A percentile compares a stretch with the other conserved stretches of the same genome.
phyloP scores from a whole-genome alignment of 805 yeast species.

The Brettanomyces nanus region DNA sequence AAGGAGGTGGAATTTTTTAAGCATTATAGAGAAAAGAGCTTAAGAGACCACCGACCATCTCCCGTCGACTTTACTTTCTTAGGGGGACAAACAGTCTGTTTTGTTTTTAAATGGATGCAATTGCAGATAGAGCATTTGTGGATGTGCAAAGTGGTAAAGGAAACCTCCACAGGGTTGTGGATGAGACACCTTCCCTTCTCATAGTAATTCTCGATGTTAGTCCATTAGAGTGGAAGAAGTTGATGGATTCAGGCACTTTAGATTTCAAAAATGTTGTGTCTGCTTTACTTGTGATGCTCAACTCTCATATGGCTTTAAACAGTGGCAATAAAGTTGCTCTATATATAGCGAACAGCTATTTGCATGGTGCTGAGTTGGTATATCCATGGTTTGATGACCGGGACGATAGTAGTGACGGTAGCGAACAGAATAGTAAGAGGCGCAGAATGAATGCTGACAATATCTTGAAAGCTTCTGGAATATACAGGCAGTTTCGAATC shows the following conservation, averaged over 20 bases:
- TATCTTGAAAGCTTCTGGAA: slow-evolving; percentile 41
- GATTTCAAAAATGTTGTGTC: slow-evolving; percentile 52
- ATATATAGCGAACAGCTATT: slow-evolving; percentile 58
- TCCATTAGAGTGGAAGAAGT: slow-evolving; percentile 56
- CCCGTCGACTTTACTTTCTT: too few relatives aligned
- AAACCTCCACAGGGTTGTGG: slow-evolving; percentile 26
- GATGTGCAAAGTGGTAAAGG: slow-evolving; percentile 12
- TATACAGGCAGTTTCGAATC: slow-evolving; percentile 78
- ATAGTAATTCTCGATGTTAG: slow-evolving; percentile 73
- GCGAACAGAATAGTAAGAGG: not conserved
- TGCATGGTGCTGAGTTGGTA: slow-evolving; percentile 53
- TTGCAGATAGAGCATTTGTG: slow-evolving; percentile 49
- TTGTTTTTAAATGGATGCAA: slow-evolving; percentile 47
- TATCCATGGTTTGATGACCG: slow-evolving; percentile 42
- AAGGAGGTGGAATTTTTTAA: not conserved
- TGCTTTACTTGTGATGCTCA: slow-evolving; percentile 65
- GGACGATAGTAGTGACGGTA: slow-evolving; percentile 3
- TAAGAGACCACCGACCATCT: too few relatives aligned
- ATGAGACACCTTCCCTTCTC: slow-evolving; percentile 71
- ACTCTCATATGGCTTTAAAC: slow-evolving; percentile 81
- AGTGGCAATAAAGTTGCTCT: slow-evolving; percentile 80
- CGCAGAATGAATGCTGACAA: slow-evolving; percentile 3
- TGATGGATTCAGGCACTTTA: slow-evolving; percentile 29
- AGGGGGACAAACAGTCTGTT: too few relatives aligned
- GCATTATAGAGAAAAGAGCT: not conserved